These are phyloP conservation scores for Persicaria tinctoria DNA, from an alignment of 148 eudicot species.

Conservation along the genomic window DNA sequence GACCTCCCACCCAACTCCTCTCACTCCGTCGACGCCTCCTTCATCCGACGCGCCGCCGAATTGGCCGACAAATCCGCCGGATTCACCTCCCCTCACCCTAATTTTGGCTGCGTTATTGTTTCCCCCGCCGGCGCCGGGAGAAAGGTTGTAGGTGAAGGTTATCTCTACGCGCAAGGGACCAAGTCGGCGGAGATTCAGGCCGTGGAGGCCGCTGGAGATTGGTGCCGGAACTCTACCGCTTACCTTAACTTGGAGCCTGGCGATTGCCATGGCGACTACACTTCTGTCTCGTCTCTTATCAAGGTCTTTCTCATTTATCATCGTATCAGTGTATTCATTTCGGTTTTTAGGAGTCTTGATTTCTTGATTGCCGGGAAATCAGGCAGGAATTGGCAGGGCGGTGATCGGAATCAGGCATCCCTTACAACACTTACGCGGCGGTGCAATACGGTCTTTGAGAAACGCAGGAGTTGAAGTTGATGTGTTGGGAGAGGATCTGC, in stretches of 20 bases:
- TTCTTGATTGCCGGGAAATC: slow-evolving; percentile 16
- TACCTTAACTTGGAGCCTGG: slow-evolving; percentile 92
- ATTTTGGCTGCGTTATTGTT: slow-evolving; percentile 82
- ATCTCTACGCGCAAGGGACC: slow-evolving; percentile 81
- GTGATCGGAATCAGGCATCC: slow-evolving; percentile 93
- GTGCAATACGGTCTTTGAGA: slow-evolving; percentile 67
- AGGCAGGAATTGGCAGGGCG: slow-evolving; percentile 89
- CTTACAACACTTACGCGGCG: slow-evolving; percentile 69
- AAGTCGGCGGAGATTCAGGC: slow-evolving; percentile 87
- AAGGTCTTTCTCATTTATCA: slow-evolving; percentile 29
- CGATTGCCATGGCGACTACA: slow-evolving; percentile 64
- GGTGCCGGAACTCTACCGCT: slow-evolving; percentile 62
- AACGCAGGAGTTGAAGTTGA: slow-evolving; percentile 76
- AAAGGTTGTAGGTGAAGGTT: slow-evolving; percentile 66
- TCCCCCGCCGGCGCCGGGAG: slow-evolving; percentile 20
- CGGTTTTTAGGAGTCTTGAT: not conserved
- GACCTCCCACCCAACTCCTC: slow-evolving; percentile 18
- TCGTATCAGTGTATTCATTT: not conserved
- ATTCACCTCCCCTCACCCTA: slow-evolving; percentile 82
- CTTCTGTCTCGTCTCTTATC: slow-evolving; percentile 65
- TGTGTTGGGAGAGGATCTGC: slow-evolving; percentile 87
- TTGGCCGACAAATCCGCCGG: slow-evolving; percentile 89
- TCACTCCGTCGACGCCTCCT: slow-evolving; percentile 54
- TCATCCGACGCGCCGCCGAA: slow-evolving; percentile 66
- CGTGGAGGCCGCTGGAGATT: slow-evolving; percentile 54